phyloP scores from a whole-genome alignment of 2,329 filamentous ascomycete genomes.

The Fusarium nisikadoi region DNA sequence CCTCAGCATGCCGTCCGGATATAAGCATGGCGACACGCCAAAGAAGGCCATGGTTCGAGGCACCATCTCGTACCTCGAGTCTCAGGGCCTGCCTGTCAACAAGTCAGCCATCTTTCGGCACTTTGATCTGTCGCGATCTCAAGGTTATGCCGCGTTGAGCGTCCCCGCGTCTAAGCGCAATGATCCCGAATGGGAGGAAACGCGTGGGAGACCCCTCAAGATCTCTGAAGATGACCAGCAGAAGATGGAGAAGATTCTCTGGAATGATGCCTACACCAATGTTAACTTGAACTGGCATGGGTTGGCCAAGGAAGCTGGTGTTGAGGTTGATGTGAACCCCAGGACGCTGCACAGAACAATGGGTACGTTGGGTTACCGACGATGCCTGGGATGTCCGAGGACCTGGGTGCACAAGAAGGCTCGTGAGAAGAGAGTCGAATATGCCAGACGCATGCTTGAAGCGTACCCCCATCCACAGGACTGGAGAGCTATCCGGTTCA shows the following conservation, averaged over 20 bases:
- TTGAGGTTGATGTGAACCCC: conserved; percentile 48
- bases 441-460: conserved; percentile 49
- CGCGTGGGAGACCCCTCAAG: conserved; percentile 50
- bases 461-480: conserved; percentile 45
- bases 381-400: conserved; percentile 48
- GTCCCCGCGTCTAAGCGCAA: conserved; percentile 48
- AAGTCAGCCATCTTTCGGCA: conserved; percentile 54
- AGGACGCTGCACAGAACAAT: conserved; percentile 52
- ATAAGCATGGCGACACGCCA: conserved; percentile 52
- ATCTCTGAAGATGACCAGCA: conserved; percentile 49
- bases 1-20: conserved; percentile 46
- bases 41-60: conserved; percentile 54
- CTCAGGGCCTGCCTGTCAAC: conserved; percentile 52
- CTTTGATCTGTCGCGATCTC: conserved; percentile 52
- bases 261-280: conserved; percentile 49
- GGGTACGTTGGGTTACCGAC: conserved; percentile 51
- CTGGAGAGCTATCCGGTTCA: conserved; percentile 51
- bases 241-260: conserved; percentile 53
- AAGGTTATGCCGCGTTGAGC: conserved; percentile 52
- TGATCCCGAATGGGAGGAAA: conserved; percentile 54
- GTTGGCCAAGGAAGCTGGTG: conserved; percentile 48
- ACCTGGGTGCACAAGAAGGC: conserved; percentile 47
- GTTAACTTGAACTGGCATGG: conserved; percentile 49
- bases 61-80: conserved; percentile 54
- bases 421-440: conserved; percentile 49